phyloP scores from a whole-genome alignment of 2,329 filamentous ascomycete genomes.

The Fusarium multiceps region DNA sequence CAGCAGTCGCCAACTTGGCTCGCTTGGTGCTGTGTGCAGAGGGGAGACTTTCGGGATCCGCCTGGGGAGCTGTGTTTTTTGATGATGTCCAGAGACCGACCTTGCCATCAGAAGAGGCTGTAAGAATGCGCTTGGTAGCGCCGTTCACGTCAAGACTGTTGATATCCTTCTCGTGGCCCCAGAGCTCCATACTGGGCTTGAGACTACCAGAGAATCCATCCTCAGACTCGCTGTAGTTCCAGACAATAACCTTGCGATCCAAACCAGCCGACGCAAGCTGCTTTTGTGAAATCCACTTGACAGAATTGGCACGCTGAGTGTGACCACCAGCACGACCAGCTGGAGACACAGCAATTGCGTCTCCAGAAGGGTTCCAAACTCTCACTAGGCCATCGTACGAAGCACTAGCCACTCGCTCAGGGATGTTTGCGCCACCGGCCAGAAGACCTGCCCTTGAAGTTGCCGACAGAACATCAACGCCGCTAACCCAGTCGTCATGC shows the following conservation, averaged over 20 bases:
- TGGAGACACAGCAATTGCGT: slow-evolving; percentile 81
- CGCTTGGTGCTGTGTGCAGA: slow-evolving; percentile 77
- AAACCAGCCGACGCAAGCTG: slow-evolving; percentile 85
- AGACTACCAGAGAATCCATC: slow-evolving; percentile 71
- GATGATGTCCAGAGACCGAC: slow-evolving; percentile 91
- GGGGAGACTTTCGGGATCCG: slow-evolving; percentile 76
- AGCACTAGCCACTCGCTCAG: slow-evolving; percentile 80
- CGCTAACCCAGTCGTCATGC: slow-evolving; percentile 97
- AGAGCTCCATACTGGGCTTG: slow-evolving; percentile 81
- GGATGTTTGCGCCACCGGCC: slow-evolving; percentile 49
- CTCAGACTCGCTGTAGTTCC: slow-evolving; percentile 82
- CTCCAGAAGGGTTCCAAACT: slow-evolving; percentile 90
- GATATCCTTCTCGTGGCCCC: slow-evolving; percentile 81
- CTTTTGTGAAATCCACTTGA: slow-evolving; percentile 81
- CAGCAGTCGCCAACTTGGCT: slow-evolving; percentile 69
- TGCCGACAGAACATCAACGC: slow-evolving; percentile 81
- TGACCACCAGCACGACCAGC: slow-evolving; percentile 77
- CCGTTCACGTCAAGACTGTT: slow-evolving; percentile 80
- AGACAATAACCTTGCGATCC: slow-evolving; percentile 87
- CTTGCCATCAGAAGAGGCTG: slow-evolving; percentile 83
- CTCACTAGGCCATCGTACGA: slow-evolving; percentile 91
- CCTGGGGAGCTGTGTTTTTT: slow-evolving; percentile 79
- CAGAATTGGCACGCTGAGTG: slow-evolving; percentile 80
- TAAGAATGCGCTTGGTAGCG: slow-evolving; percentile 80
- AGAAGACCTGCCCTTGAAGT: slow-evolving; percentile 69